phyloP scores from a whole-genome alignment of 768 basidiomycete genomes.

The Hygrophorus russula region DNA sequence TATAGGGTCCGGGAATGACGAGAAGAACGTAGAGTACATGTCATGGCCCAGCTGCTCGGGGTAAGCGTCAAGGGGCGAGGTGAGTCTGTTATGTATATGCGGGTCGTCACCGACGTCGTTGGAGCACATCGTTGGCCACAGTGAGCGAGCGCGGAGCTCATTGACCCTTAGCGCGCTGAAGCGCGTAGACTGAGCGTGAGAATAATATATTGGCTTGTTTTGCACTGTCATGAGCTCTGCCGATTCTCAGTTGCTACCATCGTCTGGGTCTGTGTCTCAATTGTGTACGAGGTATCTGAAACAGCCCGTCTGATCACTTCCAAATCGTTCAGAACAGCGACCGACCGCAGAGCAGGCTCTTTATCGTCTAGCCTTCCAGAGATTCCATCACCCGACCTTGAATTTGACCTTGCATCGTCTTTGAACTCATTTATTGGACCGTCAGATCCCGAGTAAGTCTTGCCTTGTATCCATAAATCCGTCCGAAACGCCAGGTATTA shows the following conservation, averaged over 20 bases:
- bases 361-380: constrained; percentile 29
- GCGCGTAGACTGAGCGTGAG: no score
- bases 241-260: constrained; percentile 11
- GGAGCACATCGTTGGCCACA: no score
- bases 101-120: no score
- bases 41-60: no score
- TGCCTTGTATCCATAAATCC: constrained; percentile 10
- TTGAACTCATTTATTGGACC: constrained; percentile 30
- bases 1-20: no score
- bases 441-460: constrained; percentile 35
- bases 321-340: constrained; percentile 6
- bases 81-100: no score
- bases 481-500: constrained; percentile 3
- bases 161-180: no score
- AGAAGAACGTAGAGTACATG: no score
- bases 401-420: constrained; percentile 31
- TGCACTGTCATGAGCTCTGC: neutral
- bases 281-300: neutral
- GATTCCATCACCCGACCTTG: constrained; percentile 37
- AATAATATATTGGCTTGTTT: no score
- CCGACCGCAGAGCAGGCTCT: constrained; percentile 12
- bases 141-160: no score
- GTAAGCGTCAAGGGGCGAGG: no score
- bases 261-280: constrained; percentile 27
- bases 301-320: constrained; percentile 7